Conservation (phyloP, 257 asterid species). For the Ballota nigra region DNA sequence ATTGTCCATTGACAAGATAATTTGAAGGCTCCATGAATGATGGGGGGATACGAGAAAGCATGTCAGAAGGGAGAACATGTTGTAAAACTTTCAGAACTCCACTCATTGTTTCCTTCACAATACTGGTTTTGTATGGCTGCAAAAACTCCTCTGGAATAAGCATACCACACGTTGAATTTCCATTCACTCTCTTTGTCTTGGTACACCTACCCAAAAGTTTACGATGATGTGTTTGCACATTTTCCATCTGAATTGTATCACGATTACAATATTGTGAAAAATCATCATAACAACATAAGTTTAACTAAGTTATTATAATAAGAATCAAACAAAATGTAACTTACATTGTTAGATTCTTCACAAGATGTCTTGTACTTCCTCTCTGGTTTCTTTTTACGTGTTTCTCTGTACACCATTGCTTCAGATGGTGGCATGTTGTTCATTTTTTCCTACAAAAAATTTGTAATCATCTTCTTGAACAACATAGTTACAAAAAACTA, state of each 20-base stretch:
- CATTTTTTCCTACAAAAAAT: too few species aligned
- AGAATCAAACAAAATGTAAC: background rate
- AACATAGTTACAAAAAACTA: too few species aligned
- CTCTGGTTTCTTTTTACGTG: background rate
- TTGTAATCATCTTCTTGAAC: too few species aligned
- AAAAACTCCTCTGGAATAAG: background rate
- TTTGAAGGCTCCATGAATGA: too few species aligned
- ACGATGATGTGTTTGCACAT: background rate
- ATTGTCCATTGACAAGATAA: too few species aligned
- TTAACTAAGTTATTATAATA: background rate
- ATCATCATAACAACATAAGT: background rate
- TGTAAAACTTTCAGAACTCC: too few species aligned
- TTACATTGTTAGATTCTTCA: background rate
- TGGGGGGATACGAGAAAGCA: too few species aligned
- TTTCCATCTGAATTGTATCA: background rate
- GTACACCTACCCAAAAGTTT: background rate
- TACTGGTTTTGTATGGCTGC: too few species aligned
- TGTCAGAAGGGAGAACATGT: too few species aligned
- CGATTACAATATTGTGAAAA: too few species aligned
- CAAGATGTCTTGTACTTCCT: background rate
- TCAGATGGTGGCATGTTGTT: too few species aligned
- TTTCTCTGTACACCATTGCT: background rate
- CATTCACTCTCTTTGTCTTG: background rate
- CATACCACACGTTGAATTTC: background rate
- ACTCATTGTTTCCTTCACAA: too few species aligned